Conservation (phyloP, 176 grass and related monocot genomes). For the Saccharum officinarum region DNA sequence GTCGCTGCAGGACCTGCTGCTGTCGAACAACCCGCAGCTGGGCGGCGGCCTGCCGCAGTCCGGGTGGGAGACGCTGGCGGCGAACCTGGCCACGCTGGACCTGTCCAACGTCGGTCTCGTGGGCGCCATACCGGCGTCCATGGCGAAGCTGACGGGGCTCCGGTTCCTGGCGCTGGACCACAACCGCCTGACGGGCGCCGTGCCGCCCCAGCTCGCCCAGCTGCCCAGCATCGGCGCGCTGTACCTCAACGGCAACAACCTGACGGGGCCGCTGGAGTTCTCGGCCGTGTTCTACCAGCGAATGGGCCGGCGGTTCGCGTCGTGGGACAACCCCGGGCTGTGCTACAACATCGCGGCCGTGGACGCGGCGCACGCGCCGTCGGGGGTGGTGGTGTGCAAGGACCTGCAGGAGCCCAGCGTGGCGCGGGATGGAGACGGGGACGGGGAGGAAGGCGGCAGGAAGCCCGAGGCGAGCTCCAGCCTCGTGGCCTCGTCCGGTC, state of each 20-base stretch:
- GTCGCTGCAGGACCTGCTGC: slow-evolving; percentile 75
- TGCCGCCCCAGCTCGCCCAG: slow-evolving; percentile 52
- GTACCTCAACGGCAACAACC: slow-evolving; percentile 92
- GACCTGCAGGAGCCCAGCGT: slow-evolving; percentile 27
- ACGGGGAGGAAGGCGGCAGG: background rate
- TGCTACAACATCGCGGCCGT: slow-evolving; percentile 47
- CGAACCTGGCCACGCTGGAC: slow-evolving; percentile 65
- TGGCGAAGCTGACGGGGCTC: slow-evolving; percentile 49
- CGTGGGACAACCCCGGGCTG: slow-evolving; percentile 83
- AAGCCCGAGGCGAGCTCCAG: slow-evolving; percentile 58
- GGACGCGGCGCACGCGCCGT: slow-evolving; percentile 23
- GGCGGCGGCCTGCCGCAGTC: slow-evolving; percentile 41
- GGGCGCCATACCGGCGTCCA: slow-evolving; percentile 62
- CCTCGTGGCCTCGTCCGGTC: background rate
- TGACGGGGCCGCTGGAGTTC: slow-evolving; percentile 72
- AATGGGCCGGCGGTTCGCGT: slow-evolving; percentile 84
- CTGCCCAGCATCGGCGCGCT: slow-evolving; percentile 65
- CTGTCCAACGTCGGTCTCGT: slow-evolving; percentile 49
- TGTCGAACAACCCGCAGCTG: slow-evolving; percentile 67
- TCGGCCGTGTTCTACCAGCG: slow-evolving; percentile 61
- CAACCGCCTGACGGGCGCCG: slow-evolving; percentile 60
- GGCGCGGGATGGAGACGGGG: background rate
- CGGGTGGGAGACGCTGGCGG: slow-evolving; percentile 47
- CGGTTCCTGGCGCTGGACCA: slow-evolving; percentile 82
- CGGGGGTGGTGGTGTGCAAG: slow-evolving; percentile 56